phyloP scores from a whole-genome alignment of 2,329 filamentous ascomycete species.

The Aplosporella prunicola region DNA sequence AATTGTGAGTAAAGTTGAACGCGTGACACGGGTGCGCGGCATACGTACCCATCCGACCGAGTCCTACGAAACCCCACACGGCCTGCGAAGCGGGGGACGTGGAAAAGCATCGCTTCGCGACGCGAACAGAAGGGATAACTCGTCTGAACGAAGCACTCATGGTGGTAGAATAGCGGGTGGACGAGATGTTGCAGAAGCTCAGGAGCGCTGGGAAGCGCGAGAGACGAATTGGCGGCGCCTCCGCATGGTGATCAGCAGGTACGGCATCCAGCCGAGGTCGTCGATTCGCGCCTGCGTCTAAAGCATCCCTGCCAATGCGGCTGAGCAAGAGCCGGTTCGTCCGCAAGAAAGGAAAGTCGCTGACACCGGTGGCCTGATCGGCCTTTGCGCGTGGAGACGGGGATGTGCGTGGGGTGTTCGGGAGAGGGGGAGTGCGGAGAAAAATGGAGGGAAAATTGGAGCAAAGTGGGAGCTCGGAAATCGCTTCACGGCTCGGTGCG shows the following conservation, averaged over 20 bases:
- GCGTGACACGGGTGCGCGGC: conserved; percentile 2
- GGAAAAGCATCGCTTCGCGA: conserved; percentile 31
- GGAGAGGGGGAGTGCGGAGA: no score
- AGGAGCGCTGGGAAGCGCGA: no score
- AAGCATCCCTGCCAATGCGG: conserved; percentile 11
- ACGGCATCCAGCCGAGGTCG: conserved; percentile 10
- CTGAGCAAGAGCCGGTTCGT: conserved; percentile 6
- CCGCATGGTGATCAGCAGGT: conserved; percentile 8
- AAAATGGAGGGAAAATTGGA: conserved; percentile 4
- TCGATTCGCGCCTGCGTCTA: conserved; percentile 7
- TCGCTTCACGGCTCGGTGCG: conserved; percentile 7
- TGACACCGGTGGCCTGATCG: conserved; percentile 7
- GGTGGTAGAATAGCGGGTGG: no score
- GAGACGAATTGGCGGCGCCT: conserved; percentile 9
- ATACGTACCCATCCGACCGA: conserved; percentile 41
- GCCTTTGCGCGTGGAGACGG: conserved; percentile 1
- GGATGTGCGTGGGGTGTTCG: conserved; percentile 3
- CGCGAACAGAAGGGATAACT: conserved; percentile 13
- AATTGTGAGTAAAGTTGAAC: conserved; percentile 1
- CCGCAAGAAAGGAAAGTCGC: no score
- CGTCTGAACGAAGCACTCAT: conserved; percentile 16
- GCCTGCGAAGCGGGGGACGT: conserved; percentile 32
- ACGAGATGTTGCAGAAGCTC: no score
- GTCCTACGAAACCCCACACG: conserved; percentile 42
- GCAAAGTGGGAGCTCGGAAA: conserved; percentile 2